Evolutionary conservation across 2,329 filamentous ascomycete genomes (phyloP), one percentile per base, ranked within the genome.

Genomic region (Xylariaceae sp.): DNA sequence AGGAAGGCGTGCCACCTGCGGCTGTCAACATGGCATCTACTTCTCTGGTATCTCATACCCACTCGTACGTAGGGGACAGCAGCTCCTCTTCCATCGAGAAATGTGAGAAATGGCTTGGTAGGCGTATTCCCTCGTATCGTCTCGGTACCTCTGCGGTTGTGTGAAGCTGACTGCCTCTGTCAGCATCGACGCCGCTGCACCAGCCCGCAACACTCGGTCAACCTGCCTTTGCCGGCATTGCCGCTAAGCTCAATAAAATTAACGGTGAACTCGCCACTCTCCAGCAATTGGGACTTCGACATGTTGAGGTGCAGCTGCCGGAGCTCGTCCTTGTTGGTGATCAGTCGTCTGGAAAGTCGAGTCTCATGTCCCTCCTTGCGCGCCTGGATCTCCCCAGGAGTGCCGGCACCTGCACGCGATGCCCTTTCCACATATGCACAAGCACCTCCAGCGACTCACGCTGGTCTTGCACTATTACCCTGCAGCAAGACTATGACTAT

Each of bases 291-390:
- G 24, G 67, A 75, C 6, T 67, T 88, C 0, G 83, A 81, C 0
- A 75, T 93, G 1, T 75, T 81, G 25, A 72, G 81, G 13, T 84
- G 0, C 72, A 72, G 0, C 61, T 93, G 0, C 85, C 87, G 0
- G 84, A 85, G 45, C 75, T 92, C 8, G 81, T 88, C 4, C 72
- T 92, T 0, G 75, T 92, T 0, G 86, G 86, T 0, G 85, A 93
- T 29, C 87, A 94, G 49, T 82, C 75, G 1, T 81, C 85, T 0
- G 87, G 87, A 0, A 93, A 93, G 52, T 84, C 77, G 0, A 85
- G 30, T 21, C 21, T 46, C 8, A 45, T 46, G 42, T 46, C 42
- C 2, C 41, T 37, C 2, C n/a, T 45, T 9, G 36, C 38, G 15
- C 36, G 33, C 3, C 32, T 44, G 2, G 35, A 70, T 23, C 67